phyloP scores from a whole-genome alignment of 495 filamentous ascomycete species.

The Trichoderma erinaceum region DNA sequence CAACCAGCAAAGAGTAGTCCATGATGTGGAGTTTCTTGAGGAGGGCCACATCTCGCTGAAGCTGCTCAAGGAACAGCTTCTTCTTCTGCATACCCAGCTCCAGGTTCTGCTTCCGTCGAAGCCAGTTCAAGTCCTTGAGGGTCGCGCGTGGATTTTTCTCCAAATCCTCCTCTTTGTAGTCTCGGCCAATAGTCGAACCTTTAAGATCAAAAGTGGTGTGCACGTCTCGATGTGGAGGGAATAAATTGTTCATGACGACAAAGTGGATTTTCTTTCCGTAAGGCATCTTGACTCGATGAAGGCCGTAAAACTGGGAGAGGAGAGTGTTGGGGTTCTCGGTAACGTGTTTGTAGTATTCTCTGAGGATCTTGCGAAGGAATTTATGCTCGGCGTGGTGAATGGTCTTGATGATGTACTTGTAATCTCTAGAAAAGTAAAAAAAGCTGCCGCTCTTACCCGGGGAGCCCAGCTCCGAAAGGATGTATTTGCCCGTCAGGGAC shows the following conservation, averaged over 20 bases:
- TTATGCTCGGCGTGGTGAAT: constrained; percentile 97
- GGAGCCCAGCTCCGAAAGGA: constrained; percentile 92
- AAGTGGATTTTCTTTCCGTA: constrained; percentile 99
- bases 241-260: constrained; percentile 99
- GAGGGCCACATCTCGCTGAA: constrained; percentile 77
- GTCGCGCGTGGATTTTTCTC: constrained; percentile 87
- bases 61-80: constrained; percentile 76
- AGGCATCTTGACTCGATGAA: constrained; percentile 97
- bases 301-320: constrained; percentile 94
- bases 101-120: constrained; percentile 75
- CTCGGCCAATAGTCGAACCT: constrained; percentile 90
- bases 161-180: constrained; percentile 82
- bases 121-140: constrained; percentile 95
- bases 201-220: constrained; percentile 97
- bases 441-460: constrained; percentile 98
- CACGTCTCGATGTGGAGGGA: constrained; percentile 95
- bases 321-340: constrained; percentile 90
- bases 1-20: constrained; percentile 95
- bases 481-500: constrained; percentile 98
- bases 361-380: constrained; percentile 83
- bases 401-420: constrained; percentile 99
- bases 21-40: constrained; percentile 89
- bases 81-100: constrained; percentile 86
- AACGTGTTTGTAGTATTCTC: constrained; percentile 92
- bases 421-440: constrained; percentile 99